These are phyloP conservation scores for Trifolium dubium DNA, from an alignment of 306 rosid genomes.

Conservation along the genomic window DNA sequence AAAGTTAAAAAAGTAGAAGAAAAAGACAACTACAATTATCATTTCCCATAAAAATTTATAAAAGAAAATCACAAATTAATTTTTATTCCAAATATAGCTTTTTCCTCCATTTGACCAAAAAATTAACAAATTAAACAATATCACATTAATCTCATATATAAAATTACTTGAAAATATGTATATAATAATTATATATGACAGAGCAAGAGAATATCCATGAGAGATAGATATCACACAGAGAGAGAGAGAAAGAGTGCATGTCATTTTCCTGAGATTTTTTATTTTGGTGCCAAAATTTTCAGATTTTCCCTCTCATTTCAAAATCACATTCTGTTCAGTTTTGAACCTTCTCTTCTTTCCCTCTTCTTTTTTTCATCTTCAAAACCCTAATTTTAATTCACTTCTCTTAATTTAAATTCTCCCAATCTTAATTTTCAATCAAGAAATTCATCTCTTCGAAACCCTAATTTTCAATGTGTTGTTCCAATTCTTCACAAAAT, in stretches of 20 bases:
- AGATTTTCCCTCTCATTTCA: conserved; percentile 42
- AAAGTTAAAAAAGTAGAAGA: no score
- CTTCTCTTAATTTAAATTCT: neutral
- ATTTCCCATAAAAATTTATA: neutral
- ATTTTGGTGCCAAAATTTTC: conserved; percentile 12
- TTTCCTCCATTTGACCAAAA: neutral
- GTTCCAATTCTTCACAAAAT: neutral
- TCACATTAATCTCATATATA: no score
- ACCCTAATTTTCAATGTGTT: neutral
- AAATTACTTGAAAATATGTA: no score
- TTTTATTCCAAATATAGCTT: neutral
- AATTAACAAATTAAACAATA: neutral
- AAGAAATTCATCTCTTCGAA: neutral
- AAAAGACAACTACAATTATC: neutral
- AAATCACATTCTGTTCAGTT: conserved; percentile 4
- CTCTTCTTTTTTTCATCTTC: conserved; percentile 42
- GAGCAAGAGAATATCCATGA: no score
- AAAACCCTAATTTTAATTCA: conserved; percentile 35
- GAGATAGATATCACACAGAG: neutral
- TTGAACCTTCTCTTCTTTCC: conserved; percentile 56
- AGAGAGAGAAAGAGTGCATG: conserved; percentile 26
- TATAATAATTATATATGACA: no score
- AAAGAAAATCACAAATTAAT: neutral
- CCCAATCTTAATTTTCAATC: neutral
- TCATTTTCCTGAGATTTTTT: conserved; percentile 38